Evolutionary conservation across 192 early-diverging fungal genomes (phyloP).

Genomic region (Coemansia sp.): DNA sequence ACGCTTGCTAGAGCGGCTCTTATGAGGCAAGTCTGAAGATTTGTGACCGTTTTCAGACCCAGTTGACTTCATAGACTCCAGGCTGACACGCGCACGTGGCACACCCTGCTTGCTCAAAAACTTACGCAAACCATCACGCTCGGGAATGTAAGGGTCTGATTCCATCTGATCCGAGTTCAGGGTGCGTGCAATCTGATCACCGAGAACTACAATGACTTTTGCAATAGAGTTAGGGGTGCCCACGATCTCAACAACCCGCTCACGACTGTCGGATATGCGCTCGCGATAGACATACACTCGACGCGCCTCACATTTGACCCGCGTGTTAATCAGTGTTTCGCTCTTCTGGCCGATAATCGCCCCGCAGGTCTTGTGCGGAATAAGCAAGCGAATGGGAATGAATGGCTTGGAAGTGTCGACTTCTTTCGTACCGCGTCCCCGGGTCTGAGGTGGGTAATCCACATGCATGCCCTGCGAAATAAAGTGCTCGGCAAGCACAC

Average conservation of each 20-base stretch:
- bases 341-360: conserved; percentile 55
- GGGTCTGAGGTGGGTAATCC: conserved; percentile 49
- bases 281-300: conserved; percentile 56
- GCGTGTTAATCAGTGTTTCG: conserved; percentile 55
- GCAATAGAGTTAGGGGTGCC: conserved; percentile 44
- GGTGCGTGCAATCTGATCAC: conserved; percentile 45
- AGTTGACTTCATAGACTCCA: conserved; percentile 39
- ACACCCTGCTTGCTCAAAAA: conserved; percentile 53
- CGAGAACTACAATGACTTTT: conserved; percentile 39
- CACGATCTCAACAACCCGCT: conserved; percentile 53
- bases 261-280: conserved; percentile 53
- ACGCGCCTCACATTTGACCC: conserved; percentile 43
- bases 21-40: conserved; percentile 4
- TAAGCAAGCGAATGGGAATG: conserved; percentile 47
- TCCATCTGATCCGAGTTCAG: conserved; percentile 47
- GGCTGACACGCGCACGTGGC: conserved; percentile 31
- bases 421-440: conserved; percentile 40
- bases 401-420: conserved; percentile 50
- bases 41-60: conserved; percentile 13
- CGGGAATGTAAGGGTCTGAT: conserved; percentile 43
- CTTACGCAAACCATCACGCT: conserved; percentile 51
- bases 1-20: conserved; percentile 12
- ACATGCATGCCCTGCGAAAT: conserved; percentile 55
- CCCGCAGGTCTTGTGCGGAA: conserved; percentile 56
- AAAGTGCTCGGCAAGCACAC: conserved; percentile 54